Conservation (phyloP, 75 land plant species). For the Azolla pinnata region DNA sequence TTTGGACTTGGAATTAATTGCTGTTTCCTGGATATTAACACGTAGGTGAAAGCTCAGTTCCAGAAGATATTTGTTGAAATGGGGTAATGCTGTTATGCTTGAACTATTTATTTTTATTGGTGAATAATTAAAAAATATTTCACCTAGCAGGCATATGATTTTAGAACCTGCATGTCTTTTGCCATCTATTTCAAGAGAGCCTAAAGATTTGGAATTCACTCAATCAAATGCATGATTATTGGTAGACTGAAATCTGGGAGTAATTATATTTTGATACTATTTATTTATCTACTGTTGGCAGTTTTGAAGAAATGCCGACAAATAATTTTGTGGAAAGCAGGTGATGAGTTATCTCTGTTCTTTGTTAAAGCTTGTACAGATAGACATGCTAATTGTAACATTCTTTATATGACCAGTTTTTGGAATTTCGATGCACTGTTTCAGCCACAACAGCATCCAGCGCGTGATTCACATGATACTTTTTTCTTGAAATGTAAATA, state of each 20-base stretch:
- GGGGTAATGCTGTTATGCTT: conserved; percentile 49
- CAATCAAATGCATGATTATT: no score
- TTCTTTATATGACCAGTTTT: conserved; percentile 44
- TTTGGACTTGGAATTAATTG: not conserved
- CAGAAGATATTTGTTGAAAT: conserved; percentile 59
- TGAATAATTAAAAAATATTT: no score
- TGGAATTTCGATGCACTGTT: conserved; percentile 97
- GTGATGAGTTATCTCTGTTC: conserved; percentile 22
- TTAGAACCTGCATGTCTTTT: no score
- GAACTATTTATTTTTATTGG: no score
- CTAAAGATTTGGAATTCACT: no score
- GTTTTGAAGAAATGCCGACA: conserved; percentile 98
- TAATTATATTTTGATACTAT: no score
- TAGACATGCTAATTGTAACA: not conserved
- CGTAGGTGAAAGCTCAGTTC: conserved; percentile 57
- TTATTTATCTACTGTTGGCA: no score
- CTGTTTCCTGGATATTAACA: not conserved
- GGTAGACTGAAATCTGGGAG: no score
- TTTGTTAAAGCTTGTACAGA: not conserved
- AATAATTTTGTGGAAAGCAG: conserved; percentile 96
- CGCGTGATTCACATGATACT: conserved; percentile 98
- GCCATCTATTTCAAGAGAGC: no score
- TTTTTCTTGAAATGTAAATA: conserved; percentile 78
- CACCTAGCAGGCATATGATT: no score
- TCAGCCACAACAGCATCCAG: conserved; percentile 98